phyloP scores from a whole-genome alignment of 2,329 filamentous ascomycete genomes.

The Chaetomium olivaceum region DNA sequence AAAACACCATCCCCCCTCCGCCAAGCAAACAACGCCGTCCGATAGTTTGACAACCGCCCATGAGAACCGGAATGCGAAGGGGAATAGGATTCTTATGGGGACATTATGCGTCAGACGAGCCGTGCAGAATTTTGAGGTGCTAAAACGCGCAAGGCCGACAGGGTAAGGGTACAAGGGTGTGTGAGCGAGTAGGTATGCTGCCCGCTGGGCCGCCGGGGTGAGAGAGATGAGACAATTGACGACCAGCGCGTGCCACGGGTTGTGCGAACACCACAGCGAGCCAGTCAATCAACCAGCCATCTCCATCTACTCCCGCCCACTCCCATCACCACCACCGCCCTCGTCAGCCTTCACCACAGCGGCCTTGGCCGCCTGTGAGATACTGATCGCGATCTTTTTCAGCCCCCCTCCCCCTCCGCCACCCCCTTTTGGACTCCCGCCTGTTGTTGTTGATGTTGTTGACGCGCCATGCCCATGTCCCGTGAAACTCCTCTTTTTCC shows the following conservation, averaged over 20 bases:
- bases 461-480: not conserved
- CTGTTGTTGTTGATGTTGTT: not conserved
- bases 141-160: not conserved
- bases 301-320: not conserved
- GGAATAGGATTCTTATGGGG: not conserved
- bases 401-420: constrained; percentile 2
- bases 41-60: not conserved
- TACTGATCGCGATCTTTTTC: constrained; percentile 33
- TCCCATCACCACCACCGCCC: not conserved
- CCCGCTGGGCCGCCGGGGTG: not conserved
- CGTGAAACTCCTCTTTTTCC: constrained; percentile 40
- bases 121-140: not conserved
- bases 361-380: constrained; percentile 27
- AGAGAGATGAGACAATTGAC: not conserved
- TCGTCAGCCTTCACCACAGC: constrained; percentile 10
- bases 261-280: not conserved
- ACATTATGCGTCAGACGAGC: constrained; percentile 7
- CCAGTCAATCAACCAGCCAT: not conserved
- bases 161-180: not conserved
- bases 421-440: not conserved
- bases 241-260: not conserved
- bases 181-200: not conserved
- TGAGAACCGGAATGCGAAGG: constrained; percentile 1
- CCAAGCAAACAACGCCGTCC: not conserved
- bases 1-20: not conserved